Evolutionary conservation across 2,329 filamentous ascomycete species (phyloP), one percentile per base, ranked within the genome.

Genomic region (Xylariales sp.): DNA sequence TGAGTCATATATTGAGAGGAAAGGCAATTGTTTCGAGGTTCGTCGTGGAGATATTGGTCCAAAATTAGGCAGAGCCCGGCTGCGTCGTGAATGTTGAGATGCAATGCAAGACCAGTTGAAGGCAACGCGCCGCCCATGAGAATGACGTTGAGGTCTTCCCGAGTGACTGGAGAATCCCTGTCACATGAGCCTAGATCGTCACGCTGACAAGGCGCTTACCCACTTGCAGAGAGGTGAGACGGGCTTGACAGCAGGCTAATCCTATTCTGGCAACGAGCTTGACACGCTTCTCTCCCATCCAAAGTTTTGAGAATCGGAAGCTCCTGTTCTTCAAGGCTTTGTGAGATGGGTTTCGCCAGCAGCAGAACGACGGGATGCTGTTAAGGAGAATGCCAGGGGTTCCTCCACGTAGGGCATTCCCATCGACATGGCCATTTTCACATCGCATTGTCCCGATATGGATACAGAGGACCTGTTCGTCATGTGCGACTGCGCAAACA

Each of bases 401-500:
- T 18, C 36, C 29, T n/a, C 35, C 42, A 24, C 20, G 19, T 10
- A n/a, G 29, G 18, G 18, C 34, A 14, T 22, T n/a, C 19, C 18
- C 29, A 22, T 25, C 31, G 29, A 27, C 5, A 19, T 16, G 20
- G 8, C n/a, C 38, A 32, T 19, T 16, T 24, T 20, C 28, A 22
- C 10, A 18, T 28, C 21, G n/a, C 24, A 28, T 14, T 15, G n/a
- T 7, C 15, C n/a, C 19, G 33, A 36, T 27, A 18, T 28, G 14
- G 18, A 19, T 15, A 18, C 16, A 16, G 10, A 49, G 52, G 40
- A 39, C n/a, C 28, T 62, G 57, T 50, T 56, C 61, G 10, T 57
- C 58, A 5, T 53, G 60, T 32, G 47, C 58, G 20, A 51, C 54
- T 25, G 36, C 50, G 18, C 25, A 40, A 27, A 31, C 48, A 14